Conservation (phyloP, 441 rosid genomes). For the Pelargonium fulgidum region DNA sequence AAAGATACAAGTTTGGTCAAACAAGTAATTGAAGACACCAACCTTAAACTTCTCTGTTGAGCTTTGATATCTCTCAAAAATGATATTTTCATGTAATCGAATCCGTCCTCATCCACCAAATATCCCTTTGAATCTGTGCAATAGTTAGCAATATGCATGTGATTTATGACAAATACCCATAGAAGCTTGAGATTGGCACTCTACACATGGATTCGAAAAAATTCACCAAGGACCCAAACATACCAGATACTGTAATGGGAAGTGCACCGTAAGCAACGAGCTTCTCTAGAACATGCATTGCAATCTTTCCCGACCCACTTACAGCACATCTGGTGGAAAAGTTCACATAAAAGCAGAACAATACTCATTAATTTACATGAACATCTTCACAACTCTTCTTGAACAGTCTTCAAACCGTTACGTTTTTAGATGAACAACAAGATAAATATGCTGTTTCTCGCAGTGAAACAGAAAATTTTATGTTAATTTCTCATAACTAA, state of each 20-base stretch:
- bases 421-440: not conserved
- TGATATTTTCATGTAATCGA: constrained; percentile 89
- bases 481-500: constrained; percentile 14
- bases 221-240: constrained; percentile 16
- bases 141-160: constrained; percentile 20
- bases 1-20: constrained; percentile 12
- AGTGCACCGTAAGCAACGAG: constrained; percentile 90
- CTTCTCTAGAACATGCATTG: constrained; percentile 97
- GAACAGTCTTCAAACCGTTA: not conserved
- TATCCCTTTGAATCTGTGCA: constrained; percentile 86
- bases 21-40: constrained; percentile 5
- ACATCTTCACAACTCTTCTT: constrained; percentile 4
- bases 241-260: constrained; percentile 91
- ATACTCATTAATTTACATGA: constrained; percentile 8
- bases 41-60: constrained; percentile 97
- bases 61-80: constrained; percentile 90
- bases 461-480: not conserved
- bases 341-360: constrained; percentile 10
- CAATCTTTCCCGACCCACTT: constrained; percentile 98
- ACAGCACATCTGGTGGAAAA: constrained; percentile 67
- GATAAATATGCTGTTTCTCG: not conserved
- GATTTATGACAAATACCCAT: constrained; percentile 6
- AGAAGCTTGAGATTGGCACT: not conserved
- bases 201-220: constrained; percentile 7
- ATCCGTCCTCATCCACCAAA: constrained; percentile 96